Evolutionary conservation across 2,329 filamentous ascomycete genomes (phyloP), one percentile per base, ranked within the genome.

Genomic region (Orbilia quercus): DNA sequence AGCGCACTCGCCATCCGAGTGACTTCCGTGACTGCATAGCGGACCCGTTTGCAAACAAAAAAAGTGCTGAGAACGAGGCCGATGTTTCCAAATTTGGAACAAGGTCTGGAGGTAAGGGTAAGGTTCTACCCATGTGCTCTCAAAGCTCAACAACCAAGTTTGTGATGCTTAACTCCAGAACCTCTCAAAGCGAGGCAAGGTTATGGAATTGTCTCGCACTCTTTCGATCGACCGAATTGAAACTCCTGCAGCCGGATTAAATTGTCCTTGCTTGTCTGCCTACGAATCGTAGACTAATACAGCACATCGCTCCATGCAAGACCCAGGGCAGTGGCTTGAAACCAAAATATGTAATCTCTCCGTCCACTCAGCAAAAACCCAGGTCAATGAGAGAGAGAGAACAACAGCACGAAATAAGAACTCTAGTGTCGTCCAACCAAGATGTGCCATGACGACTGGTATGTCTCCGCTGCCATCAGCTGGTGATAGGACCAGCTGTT

Each of bases 361-460:
- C n/a, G 31, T 14, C 36, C 5, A 16, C 16, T 5, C 48, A 51
- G 12, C 18, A 45, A n/a, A 18, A 20, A 9, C 4, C n/a, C 22
- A 45, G 42, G 16, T 20, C 12, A 5, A 7, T 11, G 20, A 45
- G 18, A 45, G 6, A 22, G 7, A 22, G 11, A n/a, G 16, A 44
- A 44, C 7, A 7, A 20, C 44, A 28, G 45, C 6, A 5, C 25
- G 31, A 3, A 55, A 12, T 6, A 47, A 55, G 40, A 47, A 25
- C 16, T n/a, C 55, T 42, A 23, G 50, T n/a, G 16, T 47, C 31
- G 42, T 23, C 63, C 53, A 67, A 67, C 51, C 31, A 67, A 67
- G 63, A 67, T 20, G 34, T 65, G 51, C 62, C 62, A 65, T 57
- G 51, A 40, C 45, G 40, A 42, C 38, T 28, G 5, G n/a, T n/a